phyloP scores from a whole-genome alignment of 2,329 filamentous ascomycete genomes.

The Chaetomium sp. region DNA sequence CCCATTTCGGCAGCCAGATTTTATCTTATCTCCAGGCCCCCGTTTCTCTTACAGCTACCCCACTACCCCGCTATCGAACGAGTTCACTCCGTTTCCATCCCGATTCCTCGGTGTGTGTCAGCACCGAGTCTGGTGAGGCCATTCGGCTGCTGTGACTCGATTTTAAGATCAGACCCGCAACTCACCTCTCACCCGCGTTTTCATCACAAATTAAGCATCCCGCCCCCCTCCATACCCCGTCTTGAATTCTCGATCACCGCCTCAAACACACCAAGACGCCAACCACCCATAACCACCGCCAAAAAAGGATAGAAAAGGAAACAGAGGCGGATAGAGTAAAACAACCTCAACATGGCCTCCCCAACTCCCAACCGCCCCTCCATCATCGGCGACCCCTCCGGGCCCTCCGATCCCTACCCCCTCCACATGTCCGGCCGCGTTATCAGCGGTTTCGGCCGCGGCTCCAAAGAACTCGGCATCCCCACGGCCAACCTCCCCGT shows the following conservation, averaged over 20 bases:
- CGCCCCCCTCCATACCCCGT: neutral
- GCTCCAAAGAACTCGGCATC: constrained; percentile 94
- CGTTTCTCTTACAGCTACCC: constrained; percentile 2
- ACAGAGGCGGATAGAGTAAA: neutral
- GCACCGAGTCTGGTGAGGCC: too few relatives aligned
- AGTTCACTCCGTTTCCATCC: constrained; percentile 12
- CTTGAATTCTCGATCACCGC: neutral
- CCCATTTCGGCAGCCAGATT: neutral
- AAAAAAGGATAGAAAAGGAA: neutral
- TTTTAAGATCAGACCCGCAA: neutral
- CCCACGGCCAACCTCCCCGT: constrained; percentile 91
- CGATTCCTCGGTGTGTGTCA: constrained; percentile 2
- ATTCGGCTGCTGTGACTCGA: too few relatives aligned
- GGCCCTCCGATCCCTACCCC: constrained; percentile 74
- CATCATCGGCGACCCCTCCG: constrained; percentile 65
- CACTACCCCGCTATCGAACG: constrained; percentile 14
- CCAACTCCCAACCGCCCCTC: constrained; percentile 45
- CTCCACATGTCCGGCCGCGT: constrained; percentile 79
- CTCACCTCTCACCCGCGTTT: neutral
- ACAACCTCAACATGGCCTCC: constrained; percentile 6
- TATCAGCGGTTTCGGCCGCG: constrained; percentile 87
- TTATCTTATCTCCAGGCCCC: constrained; percentile 11
- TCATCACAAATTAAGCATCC: neutral
- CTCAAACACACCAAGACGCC: neutral
- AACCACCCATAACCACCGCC: neutral